Evolutionary conservation across 305 asterid genomes (phyloP).

Genomic region (Fraxinus sp.): DNA sequence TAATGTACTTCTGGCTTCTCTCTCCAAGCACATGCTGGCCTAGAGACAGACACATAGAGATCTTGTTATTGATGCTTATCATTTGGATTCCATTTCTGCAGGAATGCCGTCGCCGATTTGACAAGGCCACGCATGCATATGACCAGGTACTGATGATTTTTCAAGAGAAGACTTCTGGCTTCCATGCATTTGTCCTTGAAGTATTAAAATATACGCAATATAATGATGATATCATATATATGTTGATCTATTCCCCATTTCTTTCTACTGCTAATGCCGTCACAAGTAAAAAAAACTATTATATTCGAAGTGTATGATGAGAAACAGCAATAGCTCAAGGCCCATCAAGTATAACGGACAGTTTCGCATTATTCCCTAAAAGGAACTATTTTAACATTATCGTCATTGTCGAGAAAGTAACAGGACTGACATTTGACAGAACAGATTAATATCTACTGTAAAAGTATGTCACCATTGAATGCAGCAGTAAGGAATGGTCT

Average conservation of each 20-base stretch:
- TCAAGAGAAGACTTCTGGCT: constrained; percentile 13
- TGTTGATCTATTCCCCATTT: neutral
- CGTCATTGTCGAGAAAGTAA: neutral
- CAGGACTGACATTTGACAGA: neutral
- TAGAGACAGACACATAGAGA: constrained; percentile 15
- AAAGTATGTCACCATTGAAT: neutral
- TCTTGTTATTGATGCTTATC: constrained; percentile 29
- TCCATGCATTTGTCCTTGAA: constrained; percentile 16
- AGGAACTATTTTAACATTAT: neutral
- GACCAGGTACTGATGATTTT: constrained; percentile 67
- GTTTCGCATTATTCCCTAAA: neutral
- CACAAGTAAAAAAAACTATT: neutral
- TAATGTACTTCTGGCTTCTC: constrained; percentile 16
- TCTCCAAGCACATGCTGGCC: constrained; percentile 18
- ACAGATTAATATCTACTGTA: neutral
- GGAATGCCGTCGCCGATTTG: constrained; percentile 93
- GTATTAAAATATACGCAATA: constrained; percentile 1
- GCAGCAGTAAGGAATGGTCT: neutral
- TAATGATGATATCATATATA: neutral
- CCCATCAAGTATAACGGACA: neutral
- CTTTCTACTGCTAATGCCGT: neutral
- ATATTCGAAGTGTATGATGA: neutral
- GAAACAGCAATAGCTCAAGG: neutral
- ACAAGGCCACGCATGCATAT: constrained; percentile 72
- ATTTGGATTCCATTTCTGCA: constrained; percentile 40